These are phyloP conservation scores for Penicillium arizonense DNA, from an alignment of 495 filamentous ascomycete species.

Conservation along the genomic window DNA sequence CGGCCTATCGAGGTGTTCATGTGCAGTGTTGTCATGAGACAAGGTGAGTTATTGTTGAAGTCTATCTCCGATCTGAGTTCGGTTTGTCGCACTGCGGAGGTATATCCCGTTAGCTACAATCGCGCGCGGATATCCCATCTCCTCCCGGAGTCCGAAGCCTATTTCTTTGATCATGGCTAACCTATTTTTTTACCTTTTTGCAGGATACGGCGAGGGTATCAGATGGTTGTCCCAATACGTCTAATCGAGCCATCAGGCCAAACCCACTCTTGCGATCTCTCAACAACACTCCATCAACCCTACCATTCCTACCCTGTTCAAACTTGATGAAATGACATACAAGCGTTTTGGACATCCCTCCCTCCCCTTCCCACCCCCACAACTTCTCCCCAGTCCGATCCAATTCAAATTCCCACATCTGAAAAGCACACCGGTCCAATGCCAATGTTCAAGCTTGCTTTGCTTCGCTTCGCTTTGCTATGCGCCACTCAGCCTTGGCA, in stretches of 20 bases:
- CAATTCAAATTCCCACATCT: no score
- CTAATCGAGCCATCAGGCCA: slow-evolving; percentile 20
- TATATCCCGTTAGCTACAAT: no score
- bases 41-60: slow-evolving; percentile 57
- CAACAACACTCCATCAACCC: neutral
- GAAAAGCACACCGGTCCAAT: no score
- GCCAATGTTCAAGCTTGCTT: no score
- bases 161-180: neutral
- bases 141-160: no score
- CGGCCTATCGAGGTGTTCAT: slow-evolving; percentile 97
- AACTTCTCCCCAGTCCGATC: neutral
- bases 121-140: no score
- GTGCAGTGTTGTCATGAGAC: slow-evolving; percentile 97
- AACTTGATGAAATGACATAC: no score
- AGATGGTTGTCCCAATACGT: slow-evolving; percentile 56
- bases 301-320: neutral
- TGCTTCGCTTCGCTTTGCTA: no score
- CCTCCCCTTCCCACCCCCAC: neutral
- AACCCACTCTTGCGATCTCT: neutral
- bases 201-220: slow-evolving; percentile 55
- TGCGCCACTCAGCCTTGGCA: no score
- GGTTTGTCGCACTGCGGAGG: no score
- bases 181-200: neutral
- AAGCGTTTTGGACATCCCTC: neutral
- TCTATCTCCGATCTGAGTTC: neutral